These are phyloP conservation scores for Biancaea sappan DNA, from an alignment of 306 rosid genomes.

Conservation along the genomic window DNA sequence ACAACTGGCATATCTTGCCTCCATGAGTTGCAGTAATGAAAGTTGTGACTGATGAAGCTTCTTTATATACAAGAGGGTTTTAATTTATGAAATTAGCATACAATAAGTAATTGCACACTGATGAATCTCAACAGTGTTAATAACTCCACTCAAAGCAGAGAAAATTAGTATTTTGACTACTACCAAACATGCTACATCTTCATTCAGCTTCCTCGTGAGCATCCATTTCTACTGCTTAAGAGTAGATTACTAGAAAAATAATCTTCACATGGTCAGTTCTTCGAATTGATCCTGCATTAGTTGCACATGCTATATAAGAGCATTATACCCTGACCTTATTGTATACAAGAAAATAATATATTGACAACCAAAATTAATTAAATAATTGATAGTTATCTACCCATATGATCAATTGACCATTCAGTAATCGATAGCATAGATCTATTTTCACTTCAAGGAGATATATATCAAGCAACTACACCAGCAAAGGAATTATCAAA, in stretches of 20 bases:
- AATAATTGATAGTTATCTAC: neutral
- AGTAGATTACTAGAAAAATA: neutral
- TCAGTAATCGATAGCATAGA: neutral
- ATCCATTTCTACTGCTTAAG: neutral
- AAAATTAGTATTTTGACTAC: neutral
- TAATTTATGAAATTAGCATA: conserved; percentile 14
- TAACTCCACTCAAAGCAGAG: neutral
- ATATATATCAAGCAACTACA: neutral
- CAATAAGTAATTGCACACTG: neutral
- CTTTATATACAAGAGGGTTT: neutral
- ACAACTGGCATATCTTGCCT: neutral
- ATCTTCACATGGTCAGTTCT: conserved; percentile 13
- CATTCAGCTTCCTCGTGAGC: conserved; percentile 25
- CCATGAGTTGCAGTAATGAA: neutral
- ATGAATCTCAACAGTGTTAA: neutral
- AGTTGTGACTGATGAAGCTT: conserved; percentile 17
- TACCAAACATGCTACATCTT: conserved; percentile 23
- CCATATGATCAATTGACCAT: neutral
- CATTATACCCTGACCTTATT: neutral
- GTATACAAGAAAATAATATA: neutral
- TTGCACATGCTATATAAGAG: conserved; percentile 13
- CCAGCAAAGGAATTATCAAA: conserved; percentile 9
- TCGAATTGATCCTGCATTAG: conserved; percentile 35
- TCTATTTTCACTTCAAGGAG: neutral
- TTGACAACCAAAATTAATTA: neutral